phyloP scores from a whole-genome alignment of 768 basidiomycete species.

The Termitomyces sp. region DNA sequence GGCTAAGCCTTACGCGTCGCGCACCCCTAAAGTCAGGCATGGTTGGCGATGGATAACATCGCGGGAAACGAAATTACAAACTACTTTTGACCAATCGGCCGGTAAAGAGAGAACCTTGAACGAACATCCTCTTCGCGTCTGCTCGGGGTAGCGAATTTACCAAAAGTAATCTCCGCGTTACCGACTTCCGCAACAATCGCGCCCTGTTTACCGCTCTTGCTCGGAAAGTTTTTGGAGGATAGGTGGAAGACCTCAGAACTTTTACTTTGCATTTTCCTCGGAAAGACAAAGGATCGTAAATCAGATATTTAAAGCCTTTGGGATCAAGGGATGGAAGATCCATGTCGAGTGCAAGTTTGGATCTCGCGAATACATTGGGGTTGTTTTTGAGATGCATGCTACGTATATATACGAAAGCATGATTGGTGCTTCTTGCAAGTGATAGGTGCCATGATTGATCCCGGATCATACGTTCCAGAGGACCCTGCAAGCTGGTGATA shows the following conservation, averaged over 20 bases:
- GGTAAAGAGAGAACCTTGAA: neutral
- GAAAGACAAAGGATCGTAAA: neutral
- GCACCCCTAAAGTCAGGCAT: neutral
- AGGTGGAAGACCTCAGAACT: conserved; percentile 1
- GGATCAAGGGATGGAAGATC: neutral
- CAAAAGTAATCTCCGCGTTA: conserved; percentile 1
- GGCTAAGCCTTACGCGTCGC: neutral
- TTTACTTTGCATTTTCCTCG: neutral
- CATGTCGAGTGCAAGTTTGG: neutral
- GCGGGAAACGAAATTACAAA: neutral
- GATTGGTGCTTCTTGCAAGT: neutral
- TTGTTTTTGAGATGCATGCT: neutral
- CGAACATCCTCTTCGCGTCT: conserved; percentile 3
- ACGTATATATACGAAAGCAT: neutral
- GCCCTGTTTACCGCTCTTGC: conserved; percentile 1
- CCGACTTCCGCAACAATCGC: conserved; percentile 6
- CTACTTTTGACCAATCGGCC: neutral
- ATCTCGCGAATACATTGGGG: neutral
- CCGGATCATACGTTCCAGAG: neutral
- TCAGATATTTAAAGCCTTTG: neutral
- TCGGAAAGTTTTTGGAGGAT: conserved; percentile 2
- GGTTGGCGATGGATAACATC: neutral
- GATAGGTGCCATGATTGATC: neutral
- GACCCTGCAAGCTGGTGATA: neutral
- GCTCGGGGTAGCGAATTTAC: conserved; percentile 4